Percentiles rank a stretch among this genome's conserved stretches.
Evolutionary conservation across 352 stramenopile genomes (phyloP).

Genomic region (Globisporangium radiosum): DNA sequence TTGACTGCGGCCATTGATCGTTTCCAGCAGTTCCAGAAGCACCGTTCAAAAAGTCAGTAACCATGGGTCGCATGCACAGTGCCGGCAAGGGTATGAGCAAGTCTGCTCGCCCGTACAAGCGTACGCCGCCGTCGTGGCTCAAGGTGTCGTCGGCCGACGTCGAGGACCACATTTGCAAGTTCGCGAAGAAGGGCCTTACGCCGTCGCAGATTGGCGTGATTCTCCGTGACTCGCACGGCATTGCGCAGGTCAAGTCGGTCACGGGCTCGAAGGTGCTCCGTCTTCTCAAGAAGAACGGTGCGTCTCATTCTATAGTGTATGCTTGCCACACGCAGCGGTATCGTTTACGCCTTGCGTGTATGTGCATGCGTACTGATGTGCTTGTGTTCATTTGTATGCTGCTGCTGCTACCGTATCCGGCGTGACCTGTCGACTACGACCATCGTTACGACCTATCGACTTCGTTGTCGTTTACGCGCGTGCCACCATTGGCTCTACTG

Average conservation of each 20-base stretch:
- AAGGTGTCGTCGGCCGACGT: slow-evolving; percentile 96
- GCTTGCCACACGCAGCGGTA: neutral
- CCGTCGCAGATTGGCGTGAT: slow-evolving; percentile 99
- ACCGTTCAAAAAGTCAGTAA: slow-evolving; percentile 28
- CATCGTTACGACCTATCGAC: neutral
- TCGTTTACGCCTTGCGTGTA: neutral
- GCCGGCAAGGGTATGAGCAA: slow-evolving; percentile 99
- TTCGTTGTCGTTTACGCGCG: neutral
- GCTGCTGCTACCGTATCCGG: neutral
- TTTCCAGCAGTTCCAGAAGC: slow-evolving; percentile 37
- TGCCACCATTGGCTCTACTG: neutral
- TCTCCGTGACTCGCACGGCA: slow-evolving; percentile 99
- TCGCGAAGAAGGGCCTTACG: slow-evolving; percentile 98
- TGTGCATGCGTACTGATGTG: slow-evolving; percentile 16
- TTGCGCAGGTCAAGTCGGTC: slow-evolving; percentile 98
- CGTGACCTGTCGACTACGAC: neutral
- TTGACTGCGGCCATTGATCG: slow-evolving; percentile 40
- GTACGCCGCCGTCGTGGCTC: slow-evolving; percentile 97
- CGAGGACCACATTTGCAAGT: slow-evolving; percentile 99
- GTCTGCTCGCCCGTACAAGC: slow-evolving; percentile 98
- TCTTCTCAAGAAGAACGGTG: slow-evolving; percentile 99
- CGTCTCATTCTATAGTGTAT: slow-evolving; percentile 13
- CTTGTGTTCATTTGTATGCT: slow-evolving; percentile 17
- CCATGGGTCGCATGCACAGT: slow-evolving; percentile 99
- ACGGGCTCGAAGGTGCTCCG: slow-evolving; percentile 99